Base-by-base conservation (phyloP, 2,329 filamentous ascomycete species). In the Juglanconis oblonga region DNA sequence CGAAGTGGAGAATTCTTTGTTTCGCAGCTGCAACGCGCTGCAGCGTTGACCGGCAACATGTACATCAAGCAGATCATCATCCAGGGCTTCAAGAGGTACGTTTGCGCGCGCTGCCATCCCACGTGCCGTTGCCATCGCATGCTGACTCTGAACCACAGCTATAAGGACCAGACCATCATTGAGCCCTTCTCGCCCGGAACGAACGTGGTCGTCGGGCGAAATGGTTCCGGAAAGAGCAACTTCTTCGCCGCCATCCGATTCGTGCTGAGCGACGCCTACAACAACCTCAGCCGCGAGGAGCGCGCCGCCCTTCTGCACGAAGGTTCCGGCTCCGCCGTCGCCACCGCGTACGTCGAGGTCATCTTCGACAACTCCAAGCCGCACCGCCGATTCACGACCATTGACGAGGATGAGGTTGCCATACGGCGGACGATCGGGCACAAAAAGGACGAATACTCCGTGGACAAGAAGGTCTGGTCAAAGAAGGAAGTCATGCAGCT, bases 31-130 rank as follows among this genome's bases (percentile, higher is more conserved):
- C 62, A 17, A 45, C 56, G 49, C 56, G 50, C 59, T 67, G 68
- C 71, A 70, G 70, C 68, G 55, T 55, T 56, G 57, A 58, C 57
- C 62, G 66, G 70, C 74, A 81, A 69, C 72, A 97, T 97, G 93
- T 95, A 96, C 81, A 97, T 99, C 84, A 99, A 99, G 77, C 95
- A 99, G 81, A 97, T 98, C 76, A 98, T 97, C 76, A 98, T 99
- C 73, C 95, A 99, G 77, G 95, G 95, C 87, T 99, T 99, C 80
- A 99, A 99, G 80, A 97, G 92, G 92, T 48, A 48, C 24, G 17
- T 96, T 63, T 68, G 65, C 45, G 52, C 55, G 48, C 29, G n/a
- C 45, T n/a, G 8, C 35, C 35, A 11, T n/a, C 35, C 17, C 31
- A 11, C 38, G 5, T 58, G 40, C 36, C 11, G 52, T 14, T 24